Evolutionary conservation across 768 basidiomycete genomes (phyloP), one percentile per base, ranked within the genome.

Genomic region (Vararia minispora): DNA sequence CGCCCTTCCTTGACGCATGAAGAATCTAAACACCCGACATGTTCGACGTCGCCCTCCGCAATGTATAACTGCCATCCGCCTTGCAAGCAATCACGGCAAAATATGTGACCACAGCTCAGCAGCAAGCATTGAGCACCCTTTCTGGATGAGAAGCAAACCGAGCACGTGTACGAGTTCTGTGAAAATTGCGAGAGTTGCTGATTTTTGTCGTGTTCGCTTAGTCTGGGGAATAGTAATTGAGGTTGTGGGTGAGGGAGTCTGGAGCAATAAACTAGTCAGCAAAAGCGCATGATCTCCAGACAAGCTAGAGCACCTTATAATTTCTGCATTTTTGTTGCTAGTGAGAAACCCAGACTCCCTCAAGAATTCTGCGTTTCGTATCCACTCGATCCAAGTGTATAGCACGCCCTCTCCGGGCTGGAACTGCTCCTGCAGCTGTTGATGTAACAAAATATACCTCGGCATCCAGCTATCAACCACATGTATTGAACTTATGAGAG

Each of bases 61-160:
- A 95, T 82, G 47, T 79, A 82, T 35, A 89, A 54, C 30, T 69
- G 67, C 89, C 89, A 95, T 54, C 84, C 91, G 36, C 82, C 79
- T 37, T 66, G 65, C 20, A 94, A 57, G 52, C 90, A 94, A 6
- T 69, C 56, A n/a, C 74, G 72, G 54, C 90, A 94, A 55, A 90
- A 92, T 10, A 90, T 70, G 55, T 92, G 90, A 1, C 59, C 58
- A 52, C 89, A 92, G 2, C 62, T 53, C 34, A 92, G 63, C 44
- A 72, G 66, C 12, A 90, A 50, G 53, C 88, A 90, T 46, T 74
- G 72, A 11, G 72, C 66, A 30, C 90, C 90, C 53, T 87, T 90
- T 41, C 75, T 59, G 11, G 72, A 69, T 25, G 71, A 68, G 4
- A 92, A 59, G 55, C 90, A 94, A 35, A 94, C 75, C 18, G 77